phyloP scores from a whole-genome alignment of 2,329 filamentous ascomycete genomes.

The Xylariaceae sp. region DNA sequence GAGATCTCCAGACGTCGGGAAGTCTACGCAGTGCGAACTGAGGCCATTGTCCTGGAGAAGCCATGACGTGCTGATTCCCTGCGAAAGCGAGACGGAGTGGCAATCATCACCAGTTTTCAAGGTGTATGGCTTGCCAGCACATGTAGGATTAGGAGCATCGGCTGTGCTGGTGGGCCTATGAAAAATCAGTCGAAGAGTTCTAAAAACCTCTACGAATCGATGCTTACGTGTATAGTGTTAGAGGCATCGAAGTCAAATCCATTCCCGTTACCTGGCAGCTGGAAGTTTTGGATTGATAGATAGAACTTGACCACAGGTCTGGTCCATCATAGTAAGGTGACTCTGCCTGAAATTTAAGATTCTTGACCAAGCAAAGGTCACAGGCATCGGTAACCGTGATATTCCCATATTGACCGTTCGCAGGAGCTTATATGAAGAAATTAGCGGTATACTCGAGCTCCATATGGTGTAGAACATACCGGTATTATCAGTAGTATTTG shows the following conservation, averaged over 20 bases:
- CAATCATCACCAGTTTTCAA: conserved; percentile 19
- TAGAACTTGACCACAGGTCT: background rate
- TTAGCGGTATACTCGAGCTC: too few relatives aligned
- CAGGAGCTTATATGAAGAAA: too few relatives aligned
- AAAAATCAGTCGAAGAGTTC: background rate
- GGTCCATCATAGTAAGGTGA: conserved; percentile 16
- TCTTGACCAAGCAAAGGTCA: conserved; percentile 11
- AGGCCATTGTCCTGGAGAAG: conserved; percentile 25
- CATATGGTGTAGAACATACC: too few relatives aligned
- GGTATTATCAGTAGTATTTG: background rate
- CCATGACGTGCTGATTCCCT: conserved; percentile 25
- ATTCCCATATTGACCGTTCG: background rate
- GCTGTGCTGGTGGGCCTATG: background rate
- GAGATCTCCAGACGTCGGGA: conserved; percentile 9
- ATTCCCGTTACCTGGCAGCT: background rate
- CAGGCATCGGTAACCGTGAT: background rate
- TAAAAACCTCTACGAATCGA: background rate
- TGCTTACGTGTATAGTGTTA: background rate
- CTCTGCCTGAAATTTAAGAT: conserved; percentile 9
- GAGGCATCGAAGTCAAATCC: background rate
- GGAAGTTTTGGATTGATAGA: background rate
- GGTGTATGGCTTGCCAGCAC: conserved; percentile 3
- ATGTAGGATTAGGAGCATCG: background rate
- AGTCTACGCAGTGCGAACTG: conserved; percentile 10
- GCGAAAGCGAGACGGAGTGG: conserved; percentile 12